Base-by-base conservation (phyloP, 2,329 filamentous ascomycete genomes). In the Didymella pinodella region DNA sequence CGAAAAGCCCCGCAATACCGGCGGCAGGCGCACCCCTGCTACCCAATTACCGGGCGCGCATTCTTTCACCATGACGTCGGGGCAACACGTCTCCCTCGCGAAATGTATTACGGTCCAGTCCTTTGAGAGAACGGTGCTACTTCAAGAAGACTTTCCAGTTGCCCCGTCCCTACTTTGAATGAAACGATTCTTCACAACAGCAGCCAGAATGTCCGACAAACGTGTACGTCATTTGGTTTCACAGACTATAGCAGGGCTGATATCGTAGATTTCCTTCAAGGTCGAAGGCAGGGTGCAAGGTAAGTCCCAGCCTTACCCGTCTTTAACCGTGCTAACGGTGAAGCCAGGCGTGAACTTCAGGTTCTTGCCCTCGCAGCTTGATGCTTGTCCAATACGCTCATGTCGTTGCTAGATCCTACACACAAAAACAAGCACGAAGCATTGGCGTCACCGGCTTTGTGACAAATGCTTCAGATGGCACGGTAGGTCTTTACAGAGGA, bases 301-400 rank as follows among this genome's bases (percentile, higher is more conserved):
- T 72, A 51, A 55, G 67, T 63, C 41, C 14, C 12, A 20, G n/a
- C 32, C 46, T 20, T 47, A 25, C 18, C 20, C 31, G 34, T 38
- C n/a, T 36, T 16, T n/a, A 7, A 16, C 22, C 6, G 8, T 29
- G 22, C 40, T 48, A 36, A 58, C 40, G 5, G 46, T 54, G 14
- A 8, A 6, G 31, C 32, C 34, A 78, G 74, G 81, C 36, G 82
- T 85, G 62, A 83, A 80, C 71, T 85, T 83, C 69, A 79, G 82
- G 77, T 81, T 72, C 38, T 10, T 40, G 38, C 47, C 45, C 29
- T 2, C 10, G 25, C 25, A 20, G 28, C 14, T 20, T 48, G 8
- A 29, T 44, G 25, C 32, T 36, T 20, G 22, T 40, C 20, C 31
- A 20, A 18, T 25, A 26, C 18, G 28, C 50, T 59, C 2, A 59